A percentile compares a stretch with the other conserved stretches of the same genome.
phyloP scores from a whole-genome alignment of 371 early-diverging fungal genomes.

The Cokeromyces recurvatus region DNA sequence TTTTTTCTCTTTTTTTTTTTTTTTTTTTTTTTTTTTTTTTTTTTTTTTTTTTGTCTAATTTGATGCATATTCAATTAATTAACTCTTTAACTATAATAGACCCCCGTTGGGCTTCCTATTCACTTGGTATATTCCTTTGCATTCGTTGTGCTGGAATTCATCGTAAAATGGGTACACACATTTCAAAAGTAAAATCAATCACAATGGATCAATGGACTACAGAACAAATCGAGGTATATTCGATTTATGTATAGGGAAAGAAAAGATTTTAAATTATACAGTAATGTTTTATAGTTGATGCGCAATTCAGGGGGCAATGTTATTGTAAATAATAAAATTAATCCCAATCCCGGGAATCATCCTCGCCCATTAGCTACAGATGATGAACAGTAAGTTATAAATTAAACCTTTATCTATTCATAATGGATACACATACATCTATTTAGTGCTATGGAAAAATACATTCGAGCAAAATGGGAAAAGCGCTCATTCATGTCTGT shows the following conservation, averaged over 20 bases:
- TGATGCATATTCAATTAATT: too few species aligned
- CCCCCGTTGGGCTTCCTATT: constrained; percentile 96
- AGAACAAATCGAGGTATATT: constrained; percentile 81
- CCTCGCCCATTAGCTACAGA: constrained; percentile 60
- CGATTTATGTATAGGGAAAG: background rate
- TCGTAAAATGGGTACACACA: constrained; percentile 90
- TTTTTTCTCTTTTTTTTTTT: background rate
- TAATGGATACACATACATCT: too few species aligned
- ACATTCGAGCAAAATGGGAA: constrained; percentile 93
- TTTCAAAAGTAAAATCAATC: constrained; percentile 90
- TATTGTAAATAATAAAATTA: constrained; percentile 71
- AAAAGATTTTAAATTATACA: background rate
- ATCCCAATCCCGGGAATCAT: constrained; percentile 66
- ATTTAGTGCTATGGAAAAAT: constrained; percentile 77
- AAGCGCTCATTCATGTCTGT: constrained; percentile 73
- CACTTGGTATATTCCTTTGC: constrained; percentile 91
- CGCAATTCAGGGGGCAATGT: constrained; percentile 78
- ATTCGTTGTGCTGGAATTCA: constrained; percentile 94
- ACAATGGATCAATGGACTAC: constrained; percentile 91
- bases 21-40: too few species aligned
- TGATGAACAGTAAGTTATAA: constrained; percentile 62
- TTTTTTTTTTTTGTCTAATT: too few species aligned
- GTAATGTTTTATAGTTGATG: constrained; percentile 33
- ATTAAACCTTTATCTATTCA: too few species aligned
- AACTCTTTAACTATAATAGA: constrained; percentile 43